These are phyloP conservation scores for Metschnikowia santaceciliae DNA, from an alignment of 805 yeast species.

Conservation along the genomic window DNA sequence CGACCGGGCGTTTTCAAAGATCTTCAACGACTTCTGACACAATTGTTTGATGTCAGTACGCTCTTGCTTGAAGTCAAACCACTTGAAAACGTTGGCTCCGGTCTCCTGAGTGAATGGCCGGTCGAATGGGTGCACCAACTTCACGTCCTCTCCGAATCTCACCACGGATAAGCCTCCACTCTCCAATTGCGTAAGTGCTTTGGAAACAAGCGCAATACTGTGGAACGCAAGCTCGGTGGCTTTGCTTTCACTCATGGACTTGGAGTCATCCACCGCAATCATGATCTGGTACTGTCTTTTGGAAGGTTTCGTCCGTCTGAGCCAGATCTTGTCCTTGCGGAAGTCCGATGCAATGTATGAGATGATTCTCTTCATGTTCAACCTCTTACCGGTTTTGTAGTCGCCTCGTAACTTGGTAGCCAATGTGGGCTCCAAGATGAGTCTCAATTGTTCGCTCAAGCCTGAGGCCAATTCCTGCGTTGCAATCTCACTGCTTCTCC, in stretches of 20 bases:
- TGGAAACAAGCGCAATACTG: conserved; percentile 88
- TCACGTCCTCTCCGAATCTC: conserved; percentile 80
- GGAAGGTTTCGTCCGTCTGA: conserved; percentile 94
- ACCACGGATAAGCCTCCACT: conserved; percentile 90
- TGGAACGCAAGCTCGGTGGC: conserved; percentile 91
- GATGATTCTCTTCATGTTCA: conserved; percentile 95
- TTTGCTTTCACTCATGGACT: conserved; percentile 92
- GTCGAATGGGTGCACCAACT: conserved; percentile 86
- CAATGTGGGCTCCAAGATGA: conserved; percentile 90
- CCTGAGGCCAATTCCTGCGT: conserved; percentile 85
- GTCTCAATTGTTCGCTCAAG: conserved; percentile 85
- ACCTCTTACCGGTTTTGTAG: conserved; percentile 93
- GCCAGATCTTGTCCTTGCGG: conserved; percentile 97
- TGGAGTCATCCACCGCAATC: conserved; percentile 97
- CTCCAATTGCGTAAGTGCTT: conserved; percentile 89
- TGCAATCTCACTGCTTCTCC: conserved; percentile 81
- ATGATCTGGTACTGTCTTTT: conserved; percentile 96
- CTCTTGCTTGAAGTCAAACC: conserved; percentile 87
- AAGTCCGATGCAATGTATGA: conserved; percentile 97
- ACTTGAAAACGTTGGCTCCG: conserved; percentile 79
- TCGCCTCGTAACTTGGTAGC: conserved; percentile 96
- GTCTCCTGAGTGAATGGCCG: conserved; percentile 78
- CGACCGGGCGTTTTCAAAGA: conserved; percentile 60
- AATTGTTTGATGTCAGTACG: conserved; percentile 79
- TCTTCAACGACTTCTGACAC: conserved; percentile 64